Conservation (phyloP, 352 stramenopile genomes). For the Pythium brachiatum region DNA sequence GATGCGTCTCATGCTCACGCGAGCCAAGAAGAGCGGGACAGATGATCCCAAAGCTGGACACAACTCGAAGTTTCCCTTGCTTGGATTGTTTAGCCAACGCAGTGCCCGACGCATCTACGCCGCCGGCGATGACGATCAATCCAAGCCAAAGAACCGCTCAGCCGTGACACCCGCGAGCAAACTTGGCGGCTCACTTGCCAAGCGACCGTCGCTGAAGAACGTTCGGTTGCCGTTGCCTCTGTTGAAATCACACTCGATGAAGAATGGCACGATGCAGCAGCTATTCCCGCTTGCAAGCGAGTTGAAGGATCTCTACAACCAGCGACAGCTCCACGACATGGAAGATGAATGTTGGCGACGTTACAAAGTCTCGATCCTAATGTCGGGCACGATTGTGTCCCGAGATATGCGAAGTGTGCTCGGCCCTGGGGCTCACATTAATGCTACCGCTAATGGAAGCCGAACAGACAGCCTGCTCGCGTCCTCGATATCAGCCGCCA, state of each 20-base stretch:
- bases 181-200: background rate
- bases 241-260: slow-evolving; percentile 38
- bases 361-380: slow-evolving; percentile 66
- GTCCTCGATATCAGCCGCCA: slow-evolving; percentile 5
- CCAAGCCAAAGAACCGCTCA: background rate
- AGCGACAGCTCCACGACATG: slow-evolving; percentile 51
- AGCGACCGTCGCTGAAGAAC: background rate
- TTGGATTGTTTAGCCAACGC: background rate
- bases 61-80: background rate
- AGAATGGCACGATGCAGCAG: slow-evolving; percentile 49
- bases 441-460: background rate
- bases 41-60: background rate
- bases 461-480: slow-evolving; percentile 15
- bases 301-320: slow-evolving; percentile 49
- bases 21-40: slow-evolving; percentile 3
- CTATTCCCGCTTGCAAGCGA: slow-evolving; percentile 49
- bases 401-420: background rate
- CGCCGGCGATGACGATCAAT: background rate
- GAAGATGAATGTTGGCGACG: slow-evolving; percentile 71
- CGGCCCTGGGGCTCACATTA: background rate
- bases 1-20: slow-evolving; percentile 9
- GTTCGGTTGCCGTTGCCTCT: slow-evolving; percentile 21
- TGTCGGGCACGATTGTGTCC: slow-evolving; percentile 38
- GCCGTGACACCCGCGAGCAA: slow-evolving; percentile 6
- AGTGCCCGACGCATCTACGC: slow-evolving; percentile 7